A percentile compares a stretch with the other conserved stretches of the same genome.
Evolutionary conservation across 2,329 filamentous ascomycete genomes (phyloP).

Genomic region (Fusarium pseudoanthophilum): DNA sequence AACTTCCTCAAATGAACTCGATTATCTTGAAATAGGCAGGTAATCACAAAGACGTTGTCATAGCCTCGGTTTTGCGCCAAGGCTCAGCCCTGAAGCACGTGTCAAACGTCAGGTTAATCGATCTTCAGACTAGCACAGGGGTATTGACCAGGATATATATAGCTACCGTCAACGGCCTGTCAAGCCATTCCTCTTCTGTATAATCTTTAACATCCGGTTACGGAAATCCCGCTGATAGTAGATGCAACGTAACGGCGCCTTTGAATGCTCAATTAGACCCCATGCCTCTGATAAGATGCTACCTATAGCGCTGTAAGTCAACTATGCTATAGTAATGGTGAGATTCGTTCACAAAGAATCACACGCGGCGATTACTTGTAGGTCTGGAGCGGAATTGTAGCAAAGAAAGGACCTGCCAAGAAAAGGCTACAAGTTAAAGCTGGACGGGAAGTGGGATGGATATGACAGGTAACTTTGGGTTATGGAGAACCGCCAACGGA

Average conservation of each 20-base stretch:
- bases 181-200: background rate
- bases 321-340: background rate
- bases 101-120: background rate
- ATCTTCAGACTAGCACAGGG: background rate
- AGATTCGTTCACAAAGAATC: background rate
- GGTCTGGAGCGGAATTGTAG: background rate
- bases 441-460: background rate
- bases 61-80: background rate
- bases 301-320: background rate
- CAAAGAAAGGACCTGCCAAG: background rate
- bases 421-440: background rate
- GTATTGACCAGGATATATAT: background rate
- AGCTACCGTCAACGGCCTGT: background rate
- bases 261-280: background rate
- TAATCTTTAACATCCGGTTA: background rate
- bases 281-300: background rate
- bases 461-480: background rate
- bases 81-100: conserved; percentile 1
- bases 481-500: background rate
- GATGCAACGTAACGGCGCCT: background rate
- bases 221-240: background rate
- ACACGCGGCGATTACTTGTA: background rate
- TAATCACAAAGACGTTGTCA: background rate
- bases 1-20: background rate
- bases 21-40: background rate